phyloP scores from a whole-genome alignment of 257 asterid species.

The Linderniella brevidens region DNA sequence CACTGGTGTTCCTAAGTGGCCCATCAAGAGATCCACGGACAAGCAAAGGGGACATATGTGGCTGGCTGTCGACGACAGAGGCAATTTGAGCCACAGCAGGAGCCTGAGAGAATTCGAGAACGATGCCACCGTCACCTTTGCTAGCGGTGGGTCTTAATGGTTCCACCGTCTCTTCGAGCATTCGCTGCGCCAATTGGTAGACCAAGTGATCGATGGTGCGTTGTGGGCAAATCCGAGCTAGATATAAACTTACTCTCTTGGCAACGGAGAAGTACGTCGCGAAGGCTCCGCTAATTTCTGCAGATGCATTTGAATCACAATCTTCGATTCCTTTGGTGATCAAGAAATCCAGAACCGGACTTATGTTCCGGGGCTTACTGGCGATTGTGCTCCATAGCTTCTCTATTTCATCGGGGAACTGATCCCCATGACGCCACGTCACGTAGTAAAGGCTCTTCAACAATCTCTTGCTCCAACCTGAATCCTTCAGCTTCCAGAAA shows the following conservation, averaged over 20 bases:
- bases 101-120: conserved; percentile 89
- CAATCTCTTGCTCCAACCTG: conserved; percentile 96
- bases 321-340: conserved; percentile 97
- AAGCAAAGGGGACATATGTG: conserved; percentile 97
- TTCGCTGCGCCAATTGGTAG: conserved; percentile 93
- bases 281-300: conserved; percentile 98
- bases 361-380: conserved; percentile 85
- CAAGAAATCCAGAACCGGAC: conserved; percentile 92
- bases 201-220: conserved; percentile 98
- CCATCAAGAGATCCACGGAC: conserved; percentile 98
- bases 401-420: conserved; percentile 98
- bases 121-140: conserved; percentile 56
- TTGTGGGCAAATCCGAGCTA: conserved; percentile 97
- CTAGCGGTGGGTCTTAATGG: conserved; percentile 49
- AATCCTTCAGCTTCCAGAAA: conserved; percentile 95
- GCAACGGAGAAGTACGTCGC: conserved; percentile 99
- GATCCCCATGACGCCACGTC: conserved; percentile 99
- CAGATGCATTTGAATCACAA: conserved; percentile 96
- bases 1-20: conserved; percentile 85
- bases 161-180: conserved; percentile 92
- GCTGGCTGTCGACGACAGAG: conserved; percentile 69
- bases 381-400: conserved; percentile 99
- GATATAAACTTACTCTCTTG: conserved; percentile 82
- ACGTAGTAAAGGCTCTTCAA: conserved; percentile 90
- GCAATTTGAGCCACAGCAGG: conserved; percentile 71